A percentile compares a stretch with the other conserved stretches of the same genome.
These are phyloP conservation scores for Hyphopichia buzzinii DNA, from an alignment of 1,139 yeast species.

Conservation along the genomic window DNA sequence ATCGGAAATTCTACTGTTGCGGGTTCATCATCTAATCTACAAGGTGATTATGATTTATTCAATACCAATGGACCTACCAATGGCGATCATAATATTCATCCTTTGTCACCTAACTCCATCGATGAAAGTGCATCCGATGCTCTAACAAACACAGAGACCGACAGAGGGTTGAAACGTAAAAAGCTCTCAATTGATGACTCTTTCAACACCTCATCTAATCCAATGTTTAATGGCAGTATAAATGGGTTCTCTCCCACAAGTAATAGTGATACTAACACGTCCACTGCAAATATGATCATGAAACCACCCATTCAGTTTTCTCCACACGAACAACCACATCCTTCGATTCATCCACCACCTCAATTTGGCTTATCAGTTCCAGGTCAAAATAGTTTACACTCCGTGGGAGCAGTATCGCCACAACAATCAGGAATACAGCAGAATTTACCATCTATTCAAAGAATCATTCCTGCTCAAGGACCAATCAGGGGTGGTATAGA, in stretches of 20 bases:
- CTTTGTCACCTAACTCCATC: conserved; percentile 60
- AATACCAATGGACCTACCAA: conserved; percentile 2
- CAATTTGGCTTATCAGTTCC: conserved; percentile 16
- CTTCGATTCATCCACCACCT: conserved; percentile 6
- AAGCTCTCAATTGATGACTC: conserved; percentile 47
- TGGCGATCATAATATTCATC: conserved; percentile 19
- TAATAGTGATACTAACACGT: conserved; percentile 47
- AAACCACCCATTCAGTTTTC: conserved; percentile 8
- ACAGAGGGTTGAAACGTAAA: conserved; percentile 39
- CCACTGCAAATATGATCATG: conserved; percentile 20
- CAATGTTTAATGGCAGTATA: conserved; percentile 44
- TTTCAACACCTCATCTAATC: conserved; percentile 35
- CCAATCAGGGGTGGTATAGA: conserved; percentile 95
- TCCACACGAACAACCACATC: conserved; percentile 8
- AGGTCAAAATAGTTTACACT: conserved; percentile 12
- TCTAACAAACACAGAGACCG: conserved; percentile 41
- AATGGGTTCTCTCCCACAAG: conserved; percentile 46
- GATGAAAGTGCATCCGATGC: conserved; percentile 68
- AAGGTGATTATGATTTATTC: conserved; percentile 1
- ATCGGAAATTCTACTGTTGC: conserved; percentile 11
- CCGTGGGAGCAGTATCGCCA: conserved; percentile 6
- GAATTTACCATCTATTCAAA: conserved; percentile 60
- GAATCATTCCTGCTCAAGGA: conserved; percentile 93
- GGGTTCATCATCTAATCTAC: conserved; percentile 19
- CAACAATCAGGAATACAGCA: conserved; percentile 14